Conservation (phyloP, 768 basidiomycete genomes). For the Suillus discolor region DNA sequence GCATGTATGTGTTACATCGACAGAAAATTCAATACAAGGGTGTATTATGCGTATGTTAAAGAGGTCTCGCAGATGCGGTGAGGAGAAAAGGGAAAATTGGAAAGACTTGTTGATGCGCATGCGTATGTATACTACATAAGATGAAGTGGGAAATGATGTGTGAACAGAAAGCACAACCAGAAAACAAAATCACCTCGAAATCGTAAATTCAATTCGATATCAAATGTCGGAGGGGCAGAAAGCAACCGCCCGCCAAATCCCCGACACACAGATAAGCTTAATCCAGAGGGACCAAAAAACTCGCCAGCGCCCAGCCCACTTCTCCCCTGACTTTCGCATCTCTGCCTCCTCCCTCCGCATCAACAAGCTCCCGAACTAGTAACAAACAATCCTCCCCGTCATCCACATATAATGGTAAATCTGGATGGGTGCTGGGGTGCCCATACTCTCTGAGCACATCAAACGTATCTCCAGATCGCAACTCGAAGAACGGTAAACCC, state of each 20-base stretch:
- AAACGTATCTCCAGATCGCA: slow-evolving; percentile 62
- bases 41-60: not conserved
- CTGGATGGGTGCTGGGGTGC: slow-evolving; percentile 72
- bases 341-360: slow-evolving; percentile 13
- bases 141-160: not conserved
- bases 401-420: slow-evolving; percentile 78
- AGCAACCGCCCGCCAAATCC: not conserved
- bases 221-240: not conserved
- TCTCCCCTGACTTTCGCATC: slow-evolving; percentile 33
- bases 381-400: slow-evolving; percentile 78
- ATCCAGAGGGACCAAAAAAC: slow-evolving; percentile 70
- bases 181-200: not conserved
- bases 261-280: slow-evolving; percentile 11
- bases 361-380: slow-evolving; percentile 55
- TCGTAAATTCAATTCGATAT: not conserved
- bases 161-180: not conserved
- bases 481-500: slow-evolving; percentile 74
- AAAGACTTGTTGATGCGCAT: not conserved
- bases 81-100: not conserved
- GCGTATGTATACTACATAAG: slow-evolving; percentile 2
- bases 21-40: not conserved
- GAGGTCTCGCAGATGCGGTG: not conserved
- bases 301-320: slow-evolving; percentile 82
- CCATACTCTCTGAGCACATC: slow-evolving; percentile 77
- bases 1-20: not conserved